These are phyloP conservation scores for Dictyostelium brefeldianum DNA, from an alignment of 78 protist genomes.

Conservation along the genomic window DNA sequence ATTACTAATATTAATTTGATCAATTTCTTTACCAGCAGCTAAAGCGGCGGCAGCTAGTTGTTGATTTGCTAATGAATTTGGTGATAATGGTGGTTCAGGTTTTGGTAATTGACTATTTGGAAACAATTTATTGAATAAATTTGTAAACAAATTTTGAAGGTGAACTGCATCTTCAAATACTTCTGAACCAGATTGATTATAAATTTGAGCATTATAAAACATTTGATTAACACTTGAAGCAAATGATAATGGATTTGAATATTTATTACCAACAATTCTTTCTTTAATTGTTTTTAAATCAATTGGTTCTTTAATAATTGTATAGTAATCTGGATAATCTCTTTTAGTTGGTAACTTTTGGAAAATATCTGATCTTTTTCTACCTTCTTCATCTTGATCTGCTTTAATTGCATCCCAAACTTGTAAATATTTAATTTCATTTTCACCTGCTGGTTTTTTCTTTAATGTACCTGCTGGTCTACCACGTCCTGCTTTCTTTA, in stretches of 20 bases:
- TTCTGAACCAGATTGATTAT: conserved; percentile 59
- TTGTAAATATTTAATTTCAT: conserved; percentile 45
- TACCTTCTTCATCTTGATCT: conserved; percentile 50
- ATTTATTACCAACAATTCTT: conserved; percentile 29
- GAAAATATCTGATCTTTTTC: conserved; percentile 63
- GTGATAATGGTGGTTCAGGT: conserved; percentile 75
- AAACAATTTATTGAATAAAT: conserved; percentile 32
- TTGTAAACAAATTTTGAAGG: conserved; percentile 55
- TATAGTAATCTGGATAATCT: conserved; percentile 81
- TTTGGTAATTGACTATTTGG: conserved; percentile 46
- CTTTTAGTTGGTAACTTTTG: conserved; percentile 62
- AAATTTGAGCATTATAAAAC: conserved; percentile 77
- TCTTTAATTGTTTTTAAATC: conserved; percentile 74
- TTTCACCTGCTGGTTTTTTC: conserved; percentile 41
- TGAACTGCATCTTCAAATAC: conserved; percentile 77
- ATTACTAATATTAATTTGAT: neutral
- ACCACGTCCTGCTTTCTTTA: conserved; percentile 53
- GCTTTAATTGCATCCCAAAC: conserved; percentile 26
- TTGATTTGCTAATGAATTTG: neutral
- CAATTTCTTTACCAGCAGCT: neutral
- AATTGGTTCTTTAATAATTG: conserved; percentile 68
- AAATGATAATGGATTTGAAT: conserved; percentile 40
- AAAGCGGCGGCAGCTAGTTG: neutral
- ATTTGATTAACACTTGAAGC: conserved; percentile 42
- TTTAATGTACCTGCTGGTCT: conserved; percentile 77